These are phyloP conservation scores for Scalesia atractyloides DNA, from an alignment of 129 eudicot species.

Conservation along the genomic window DNA sequence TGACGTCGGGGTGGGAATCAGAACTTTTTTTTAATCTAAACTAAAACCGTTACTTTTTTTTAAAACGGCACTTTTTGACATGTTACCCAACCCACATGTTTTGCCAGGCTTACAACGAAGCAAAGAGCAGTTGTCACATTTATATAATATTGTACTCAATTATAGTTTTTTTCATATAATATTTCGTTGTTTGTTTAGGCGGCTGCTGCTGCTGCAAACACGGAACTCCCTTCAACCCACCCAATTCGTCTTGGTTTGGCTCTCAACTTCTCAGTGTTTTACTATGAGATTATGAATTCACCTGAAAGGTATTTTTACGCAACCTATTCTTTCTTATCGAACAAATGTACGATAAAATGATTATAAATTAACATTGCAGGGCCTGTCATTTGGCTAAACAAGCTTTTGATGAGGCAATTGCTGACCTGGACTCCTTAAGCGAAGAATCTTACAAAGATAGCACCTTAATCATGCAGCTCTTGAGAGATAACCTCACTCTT, in stretches of 20 bases:
- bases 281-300: conserved; percentile 94
- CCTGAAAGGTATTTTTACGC: conserved; percentile 71
- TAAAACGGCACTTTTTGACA: too few relatives aligned
- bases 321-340: not conserved
- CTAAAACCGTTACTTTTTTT: too few relatives aligned
- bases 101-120: not conserved
- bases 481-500: conserved; percentile 97
- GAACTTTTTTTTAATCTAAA: too few relatives aligned
- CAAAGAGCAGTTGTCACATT: not conserved
- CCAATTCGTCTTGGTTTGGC: conserved; percentile 99
- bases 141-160: not conserved
- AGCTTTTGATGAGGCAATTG: conserved; percentile 99
- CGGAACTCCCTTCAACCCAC: conserved; percentile 95
- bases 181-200: conserved; percentile 50
- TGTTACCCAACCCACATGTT: too few relatives aligned
- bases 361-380: conserved; percentile 42
- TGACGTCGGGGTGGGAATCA: too few relatives aligned
- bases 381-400: conserved; percentile 99
- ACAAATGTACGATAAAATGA: not conserved
- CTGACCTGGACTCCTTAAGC: conserved; percentile 92
- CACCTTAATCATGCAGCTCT: conserved; percentile 94
- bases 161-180: not conserved
- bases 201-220: conserved; percentile 84
- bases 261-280: conserved; percentile 94
- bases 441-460: conserved; percentile 98